A percentile compares a stretch with the other conserved stretches of the same genome.
phyloP scores from a whole-genome alignment of 139 green algal genomes.

The Micromonas commoda region DNA sequence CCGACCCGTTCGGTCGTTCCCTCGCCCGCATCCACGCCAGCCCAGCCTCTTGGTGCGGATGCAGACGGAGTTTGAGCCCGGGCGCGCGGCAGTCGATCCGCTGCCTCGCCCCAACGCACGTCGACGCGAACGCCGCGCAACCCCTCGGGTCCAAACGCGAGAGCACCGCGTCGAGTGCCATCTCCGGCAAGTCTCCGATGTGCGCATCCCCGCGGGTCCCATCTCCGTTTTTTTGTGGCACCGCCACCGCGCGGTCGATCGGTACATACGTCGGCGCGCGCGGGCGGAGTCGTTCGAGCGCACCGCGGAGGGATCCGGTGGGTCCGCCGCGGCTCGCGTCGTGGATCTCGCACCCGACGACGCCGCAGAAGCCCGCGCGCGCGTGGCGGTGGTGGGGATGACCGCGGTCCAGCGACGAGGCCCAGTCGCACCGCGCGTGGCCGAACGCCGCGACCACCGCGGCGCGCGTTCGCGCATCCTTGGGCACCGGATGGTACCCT shows the following conservation, averaged over 20 bases:
- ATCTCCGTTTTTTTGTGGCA: too few relatives aligned
- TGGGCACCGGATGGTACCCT: not conserved
- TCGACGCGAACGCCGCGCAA: conserved; percentile 25
- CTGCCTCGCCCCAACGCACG: conserved; percentile 39
- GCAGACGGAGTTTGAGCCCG: conserved; percentile 52
- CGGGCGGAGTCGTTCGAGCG: conserved; percentile 12
- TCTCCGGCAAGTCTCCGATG: conserved; percentile 28
- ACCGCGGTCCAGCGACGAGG: not conserved
- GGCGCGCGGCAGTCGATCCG: conserved; percentile 42
- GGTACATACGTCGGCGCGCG: not conserved
- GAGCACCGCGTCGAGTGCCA: conserved; percentile 31
- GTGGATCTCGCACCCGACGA: conserved; percentile 7
- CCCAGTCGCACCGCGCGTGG: not conserved
- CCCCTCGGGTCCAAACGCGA: conserved; percentile 29
- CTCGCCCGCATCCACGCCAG: conserved; percentile 61
- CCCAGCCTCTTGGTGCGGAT: conserved; percentile 55
- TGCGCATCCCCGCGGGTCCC: not conserved
- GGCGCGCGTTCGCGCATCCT: not conserved
- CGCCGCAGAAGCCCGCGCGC: conserved; percentile 13
- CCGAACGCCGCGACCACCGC: not conserved
- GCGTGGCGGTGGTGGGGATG: not conserved
- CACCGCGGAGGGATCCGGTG: not conserved
- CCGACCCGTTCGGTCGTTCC: not conserved
- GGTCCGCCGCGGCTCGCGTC: not conserved
- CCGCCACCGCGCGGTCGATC: not conserved